Percentiles rank a stretch among this genome's conserved stretches.
Evolutionary conservation across 1,139 yeast genomes (phyloP).

Genomic region (Saccharomyces hybrid): DNA sequence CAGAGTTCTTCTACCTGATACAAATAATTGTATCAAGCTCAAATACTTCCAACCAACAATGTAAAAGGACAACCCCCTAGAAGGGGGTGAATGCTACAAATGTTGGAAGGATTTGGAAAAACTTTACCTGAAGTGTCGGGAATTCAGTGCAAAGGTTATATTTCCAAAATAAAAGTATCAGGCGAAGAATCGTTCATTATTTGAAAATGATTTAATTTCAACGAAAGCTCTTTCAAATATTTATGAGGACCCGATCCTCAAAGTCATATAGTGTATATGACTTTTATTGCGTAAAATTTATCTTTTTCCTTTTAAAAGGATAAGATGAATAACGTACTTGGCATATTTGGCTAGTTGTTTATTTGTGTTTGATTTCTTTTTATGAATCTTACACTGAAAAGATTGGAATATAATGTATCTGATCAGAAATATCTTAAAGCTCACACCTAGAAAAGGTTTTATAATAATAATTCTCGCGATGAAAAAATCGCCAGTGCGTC

Average conservation of each 20-base stretch:
- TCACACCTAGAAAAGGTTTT: background rate
- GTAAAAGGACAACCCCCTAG: background rate
- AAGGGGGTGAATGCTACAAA: background rate
- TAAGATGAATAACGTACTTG: background rate
- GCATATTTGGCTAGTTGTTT: background rate
- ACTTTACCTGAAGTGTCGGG: slow-evolving; percentile 78
- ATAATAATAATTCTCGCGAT: background rate
- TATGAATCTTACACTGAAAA: no score
- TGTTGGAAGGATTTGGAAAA: slow-evolving; percentile 12
- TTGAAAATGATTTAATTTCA: slow-evolving; percentile 15
- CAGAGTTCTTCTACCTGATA: background rate
- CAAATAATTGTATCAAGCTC: background rate
- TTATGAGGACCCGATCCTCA: slow-evolving; percentile 73
- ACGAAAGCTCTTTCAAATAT: slow-evolving; percentile 8
- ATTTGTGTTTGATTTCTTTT: background rate
- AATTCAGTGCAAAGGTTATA: slow-evolving; percentile 49
- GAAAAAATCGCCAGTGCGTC: background rate
- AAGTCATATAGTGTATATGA: slow-evolving; percentile 6
- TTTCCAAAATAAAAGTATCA: slow-evolving; percentile 3
- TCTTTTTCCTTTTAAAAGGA: background rate
- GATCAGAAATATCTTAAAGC: background rate
- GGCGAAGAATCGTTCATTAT: slow-evolving; percentile 17
- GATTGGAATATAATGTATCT: no score
- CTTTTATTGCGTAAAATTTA: background rate
- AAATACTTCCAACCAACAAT: background rate